Percentiles rank a stretch among this genome's conserved stretches.
Conservation (phyloP, 768 basidiomycete species). For the Astraeus odoratus region DNA sequence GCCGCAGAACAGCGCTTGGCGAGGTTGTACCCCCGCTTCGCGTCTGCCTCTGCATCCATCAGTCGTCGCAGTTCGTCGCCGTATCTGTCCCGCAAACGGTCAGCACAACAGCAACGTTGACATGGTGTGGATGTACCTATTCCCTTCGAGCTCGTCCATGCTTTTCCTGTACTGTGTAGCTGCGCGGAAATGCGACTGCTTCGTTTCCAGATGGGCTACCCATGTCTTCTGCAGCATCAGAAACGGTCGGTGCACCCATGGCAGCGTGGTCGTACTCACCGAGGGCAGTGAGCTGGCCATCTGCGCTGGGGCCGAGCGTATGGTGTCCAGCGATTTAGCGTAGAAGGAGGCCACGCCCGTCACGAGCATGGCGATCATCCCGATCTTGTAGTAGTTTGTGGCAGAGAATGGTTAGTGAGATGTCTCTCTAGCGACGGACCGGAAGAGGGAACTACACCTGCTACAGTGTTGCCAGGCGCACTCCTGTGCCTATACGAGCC, state of each 20-base stretch:
- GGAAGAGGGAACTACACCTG: conserved; percentile 57
- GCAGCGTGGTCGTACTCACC: conserved; percentile 31
- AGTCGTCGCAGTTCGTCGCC: conserved; percentile 83
- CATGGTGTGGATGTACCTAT: conserved; percentile 39
- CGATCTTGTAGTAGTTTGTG: conserved; percentile 74
- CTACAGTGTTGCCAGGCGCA: conserved; percentile 95
- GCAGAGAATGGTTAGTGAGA: background rate
- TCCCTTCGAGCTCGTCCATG: conserved; percentile 78
- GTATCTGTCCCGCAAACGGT: conserved; percentile 46
- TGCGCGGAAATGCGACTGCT: conserved; percentile 78
- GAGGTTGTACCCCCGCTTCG: conserved; percentile 63
- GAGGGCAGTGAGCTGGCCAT: conserved; percentile 46
- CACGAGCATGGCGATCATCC: conserved; percentile 76
- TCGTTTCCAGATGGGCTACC: conserved; percentile 75
- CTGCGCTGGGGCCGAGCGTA: conserved; percentile 38
- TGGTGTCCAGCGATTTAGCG: conserved; percentile 35
- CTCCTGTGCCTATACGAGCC: conserved; percentile 94
- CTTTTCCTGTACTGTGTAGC: conserved; percentile 87
- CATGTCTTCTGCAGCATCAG: conserved; percentile 44
- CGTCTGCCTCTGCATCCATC: conserved; percentile 53
- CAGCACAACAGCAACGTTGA: conserved; percentile 1
- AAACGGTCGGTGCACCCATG: conserved; percentile 1
- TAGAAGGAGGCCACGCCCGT: conserved; percentile 70
- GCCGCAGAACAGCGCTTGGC: conserved; percentile 59
- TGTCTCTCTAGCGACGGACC: background rate